Base-by-base conservation (phyloP, 495 filamentous ascomycete genomes). In the Talaromyces borbonicus region DNA sequence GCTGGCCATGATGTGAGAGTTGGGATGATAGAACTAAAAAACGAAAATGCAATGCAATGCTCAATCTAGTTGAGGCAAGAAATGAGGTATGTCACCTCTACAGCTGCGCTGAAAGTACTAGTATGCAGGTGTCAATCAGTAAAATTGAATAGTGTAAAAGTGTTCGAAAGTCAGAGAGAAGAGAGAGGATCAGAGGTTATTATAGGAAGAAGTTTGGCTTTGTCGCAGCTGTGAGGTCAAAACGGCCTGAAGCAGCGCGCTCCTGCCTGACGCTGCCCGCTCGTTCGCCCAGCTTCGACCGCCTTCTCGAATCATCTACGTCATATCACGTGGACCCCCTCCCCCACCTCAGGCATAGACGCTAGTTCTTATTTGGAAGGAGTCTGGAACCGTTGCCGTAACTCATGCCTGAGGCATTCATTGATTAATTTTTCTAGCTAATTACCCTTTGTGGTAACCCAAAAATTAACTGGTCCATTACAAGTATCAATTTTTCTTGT, bases 1-100 rank as follows among this genome's bases (percentile, higher is more conserved):
- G 60, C 62, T 71, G 65, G 68, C 69, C 36, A 42, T 66, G 61
- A 25, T 26, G 14, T 38, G 22, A n/a, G 15, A 19, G 25, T 44
- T 4, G 18, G 8, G 20, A 18, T 44, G 1, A 23, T 11, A 5
- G 5, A 5, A 7, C 19, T 12, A 7, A 7, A 30, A 30, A 30
- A 7, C 27, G 27, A 30, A 12, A 6, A 30, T 6, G 12, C 27
- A 12, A 41, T 38, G 35, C n/a, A 38, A 20, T 20, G 35, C 35
- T 15, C 22, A 38, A 38, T 15, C 18, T 20, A 38, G 8, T 38
- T 20, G 6, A 38, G 35, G 15, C 15, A 15, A 22, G 35, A 38
- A n/a, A 9, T 38, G 35, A 38, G 35, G 35, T 38, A 20, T 16
- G 19, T 16, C 35, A 38, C 35, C 35, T 38, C 35, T 38, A 20